Base-by-base conservation (phyloP, 495 filamentous ascomycete species). In the Penicillium simplicissimum region DNA sequence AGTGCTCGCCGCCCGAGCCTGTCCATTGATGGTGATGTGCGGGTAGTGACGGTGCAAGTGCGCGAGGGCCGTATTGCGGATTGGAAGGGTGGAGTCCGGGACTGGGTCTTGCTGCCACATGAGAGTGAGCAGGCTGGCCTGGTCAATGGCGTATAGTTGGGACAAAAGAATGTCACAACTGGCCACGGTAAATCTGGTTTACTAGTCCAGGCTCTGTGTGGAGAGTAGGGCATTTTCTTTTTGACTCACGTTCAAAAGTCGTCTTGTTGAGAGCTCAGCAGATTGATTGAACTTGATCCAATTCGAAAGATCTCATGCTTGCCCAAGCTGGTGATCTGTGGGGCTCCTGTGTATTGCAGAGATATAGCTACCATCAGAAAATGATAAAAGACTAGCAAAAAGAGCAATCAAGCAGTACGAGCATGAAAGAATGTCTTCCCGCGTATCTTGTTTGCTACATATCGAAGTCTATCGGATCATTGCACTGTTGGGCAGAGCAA, bases 51-150 rank as follows among this genome's bases (percentile, higher is more conserved):
- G 28, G 91, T 96, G 25, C 81, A 81, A 66, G 86, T 91, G 63
- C 82, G 80, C 64, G 86, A 93, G 70, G 88, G 91, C 59, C 78
- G 90, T 55, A 90, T 91, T 64, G 87, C 88, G 43, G 90, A 93
- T 66, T 91, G 88, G 88, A 93, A 92, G 74, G 90, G 90, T 25
- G 83, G 82, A 21, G 89, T 92, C 4, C 82, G 85, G 60, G 90
- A 92, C 67, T 92, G 87, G 86, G 76, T 81, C 48, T 74, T 93
- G 61, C 69, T 81, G 55, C 67, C 73, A 37, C 67, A 74, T 33
- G 71, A 74, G 43, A 63, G 70, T 63, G 57, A 52, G 25, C 63
- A 60, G 19, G 66, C 59, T 35, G 47, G 59, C 0, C 52, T 78
- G 54, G 72, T 77, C 42, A 83, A 83, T 68, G 81, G 81, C 23